These are phyloP conservation scores for Trypanosoma conorhini DNA, from an alignment of 208 protist genomes.

Conservation along the genomic window DNA sequence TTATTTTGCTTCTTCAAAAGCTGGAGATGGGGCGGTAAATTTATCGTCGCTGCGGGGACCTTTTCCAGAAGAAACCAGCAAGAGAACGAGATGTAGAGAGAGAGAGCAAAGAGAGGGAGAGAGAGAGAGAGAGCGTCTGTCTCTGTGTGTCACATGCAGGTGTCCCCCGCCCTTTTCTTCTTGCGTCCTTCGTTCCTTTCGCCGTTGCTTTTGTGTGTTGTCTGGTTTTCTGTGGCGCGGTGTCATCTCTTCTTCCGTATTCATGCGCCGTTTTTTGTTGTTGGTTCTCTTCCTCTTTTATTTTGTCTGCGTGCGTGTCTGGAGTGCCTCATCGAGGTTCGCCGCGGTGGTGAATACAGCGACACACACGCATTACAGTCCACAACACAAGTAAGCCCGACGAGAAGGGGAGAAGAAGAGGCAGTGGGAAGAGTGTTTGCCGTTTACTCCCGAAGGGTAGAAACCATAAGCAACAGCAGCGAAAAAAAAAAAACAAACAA, in stretches of 20 bases:
- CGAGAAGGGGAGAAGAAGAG: not conserved
- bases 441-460: not conserved
- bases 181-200: not conserved
- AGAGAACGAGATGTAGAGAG: not conserved
- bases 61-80: not conserved
- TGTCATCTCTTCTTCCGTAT: constrained; percentile 1
- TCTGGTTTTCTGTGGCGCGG: no score
- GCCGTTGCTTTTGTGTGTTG: no score
- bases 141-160: constrained; percentile 5
- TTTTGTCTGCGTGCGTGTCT: constrained; percentile 29
- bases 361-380: not conserved
- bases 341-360: not conserved
- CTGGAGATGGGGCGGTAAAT: not conserved
- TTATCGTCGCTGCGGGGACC: not conserved
- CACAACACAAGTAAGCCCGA: not conserved
- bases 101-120: not conserved
- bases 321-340: not conserved
- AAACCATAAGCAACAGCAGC: not conserved
- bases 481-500: constrained; percentile 3
- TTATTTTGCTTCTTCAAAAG: not conserved
- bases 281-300: constrained; percentile 9
- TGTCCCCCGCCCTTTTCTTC: constrained; percentile 21
- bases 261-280: constrained; percentile 24
- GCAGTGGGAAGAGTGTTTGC: not conserved
- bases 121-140: constrained; percentile 15